Evolutionary conservation across 2,329 filamentous ascomycete species (phyloP), one percentile per base, ranked within the genome.

Genomic region (Fusarium metavorans): DNA sequence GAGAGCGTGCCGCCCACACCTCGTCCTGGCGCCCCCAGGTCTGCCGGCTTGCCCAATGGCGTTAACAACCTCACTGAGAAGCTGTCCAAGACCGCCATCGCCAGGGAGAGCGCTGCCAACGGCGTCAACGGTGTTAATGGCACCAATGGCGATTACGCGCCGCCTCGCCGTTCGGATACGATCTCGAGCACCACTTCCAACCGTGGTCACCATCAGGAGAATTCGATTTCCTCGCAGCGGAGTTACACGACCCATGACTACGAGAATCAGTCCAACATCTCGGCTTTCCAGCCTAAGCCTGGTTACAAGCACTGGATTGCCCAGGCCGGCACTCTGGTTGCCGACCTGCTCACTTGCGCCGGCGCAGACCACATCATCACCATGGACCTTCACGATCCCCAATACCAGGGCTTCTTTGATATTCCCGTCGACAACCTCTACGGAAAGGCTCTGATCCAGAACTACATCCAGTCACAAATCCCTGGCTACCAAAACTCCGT

Each of bases 221-320:
- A 79, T 67, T 85, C 85, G 4, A 76, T 79, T 18, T 83, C 85
- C 13, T 85, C 85, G 6, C 82, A 85, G 37, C 87, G 85, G 68
- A 87, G 85, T 73, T 90, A 88, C 80, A 90, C 89, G 8, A 91
- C 89, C 39, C 91, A 94, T 79, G 92, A 94, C 78, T 89, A 91
- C 75, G 88, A 90, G 78, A 91, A 91, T 80, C 86, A 87, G 58
- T 84, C 85, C 18, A 87, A 89, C 64, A 83, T 89, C 71, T 87
- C 87, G 67, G 88, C 87, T 78, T 88, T 92, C 82, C 90, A 95
- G 82, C 92, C 94, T 23, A 95, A 96, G 81, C 94, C 95, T 9
- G 97, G 97, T 60, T 99, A 99, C 84, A 97, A 97, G 86, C 95
- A 98, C 85, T 99, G 97, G 97, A 96, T 99, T 73, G 97, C 97